phyloP scores from a whole-genome alignment of 192 early-diverging fungal species.

The Mortierella antarctica region DNA sequence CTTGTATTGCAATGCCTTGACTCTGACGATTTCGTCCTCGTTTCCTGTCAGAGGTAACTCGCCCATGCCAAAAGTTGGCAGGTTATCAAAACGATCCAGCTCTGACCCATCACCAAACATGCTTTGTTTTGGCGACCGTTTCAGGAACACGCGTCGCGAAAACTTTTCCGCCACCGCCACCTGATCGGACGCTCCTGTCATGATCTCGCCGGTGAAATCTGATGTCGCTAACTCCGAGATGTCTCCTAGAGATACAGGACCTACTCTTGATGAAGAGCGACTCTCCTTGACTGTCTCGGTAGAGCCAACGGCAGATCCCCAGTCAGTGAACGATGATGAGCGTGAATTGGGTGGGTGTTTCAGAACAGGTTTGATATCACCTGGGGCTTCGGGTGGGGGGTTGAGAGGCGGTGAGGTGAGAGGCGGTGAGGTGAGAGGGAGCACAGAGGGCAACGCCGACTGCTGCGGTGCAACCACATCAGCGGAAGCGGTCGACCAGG shows the following conservation, averaged over 20 bases:
- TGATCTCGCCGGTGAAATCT: constrained; percentile 13
- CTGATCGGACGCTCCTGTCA: background rate
- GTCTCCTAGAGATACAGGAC: constrained; percentile 2
- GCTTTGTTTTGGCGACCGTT: constrained; percentile 27
- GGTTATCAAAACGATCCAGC: constrained; percentile 41
- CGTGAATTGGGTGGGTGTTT: constrained; percentile 11
- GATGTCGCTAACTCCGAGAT: constrained; percentile 17
- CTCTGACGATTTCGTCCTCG: background rate
- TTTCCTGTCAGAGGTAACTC: background rate
- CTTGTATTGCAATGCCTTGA: background rate
- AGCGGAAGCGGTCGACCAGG: background rate
- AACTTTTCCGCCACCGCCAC: constrained; percentile 9
- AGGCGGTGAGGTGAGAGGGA: too few species aligned
- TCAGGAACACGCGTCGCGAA: constrained; percentile 23
- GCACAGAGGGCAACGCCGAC: too few species aligned
- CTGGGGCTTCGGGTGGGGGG: background rate
- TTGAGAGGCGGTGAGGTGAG: background rate
- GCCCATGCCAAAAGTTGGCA: constrained; percentile 6
- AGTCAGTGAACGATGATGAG: constrained; percentile 36
- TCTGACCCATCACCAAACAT: constrained; percentile 45
- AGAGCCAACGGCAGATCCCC: constrained; percentile 8
- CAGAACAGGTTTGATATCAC: background rate
- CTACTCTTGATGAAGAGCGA: constrained; percentile 25
- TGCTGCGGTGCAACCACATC: too few species aligned
- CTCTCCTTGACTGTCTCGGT: constrained; percentile 28